Evolutionary conservation across 352 stramenopile genomes (phyloP), one percentile per base, ranked within the genome.

Genomic region (Phytophthora melonis): DNA sequence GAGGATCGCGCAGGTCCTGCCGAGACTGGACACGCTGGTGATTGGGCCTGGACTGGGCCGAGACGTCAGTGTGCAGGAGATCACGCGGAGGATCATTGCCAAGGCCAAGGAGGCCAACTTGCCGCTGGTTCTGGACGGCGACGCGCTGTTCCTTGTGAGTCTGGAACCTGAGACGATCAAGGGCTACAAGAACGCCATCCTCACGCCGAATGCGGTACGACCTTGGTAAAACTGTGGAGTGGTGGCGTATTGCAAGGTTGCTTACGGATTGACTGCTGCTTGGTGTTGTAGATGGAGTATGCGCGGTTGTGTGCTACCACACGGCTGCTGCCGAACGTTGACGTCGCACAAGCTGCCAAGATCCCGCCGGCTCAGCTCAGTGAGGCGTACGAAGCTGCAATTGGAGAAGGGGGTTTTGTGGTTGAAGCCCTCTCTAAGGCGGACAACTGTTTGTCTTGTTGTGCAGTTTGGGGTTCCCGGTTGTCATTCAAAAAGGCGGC

Each of bases 21-120:
- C 84, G 21, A 86, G 90, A 49, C 74, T 97, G 23, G 90, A 97
- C 53, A 68, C 80, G 34, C 72, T 97, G 34, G 77, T 99, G 47
- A 82, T 99, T 60, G 97, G 97, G 0, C 97, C 97, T 5, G 97
- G 98, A 54, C 84, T 99, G 14, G 98, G 97, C 14, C 83, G 97
- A 27, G 91, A 98, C 69, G 72, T 65, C 1, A 78, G 87, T n/a
- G 93, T 99, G 6, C 87, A 98, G 53, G 68, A 90, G n/a, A 83
- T 94, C 25, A 80, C 83, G 14, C 72, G 80, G 34, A 76, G 93
- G 43, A 78, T 99, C 30, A 83, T 97, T 50, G 32, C 50, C 5
- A 77, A 69, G 25, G 96, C 97, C 9, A 87, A 77, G 23, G 75
- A 90, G 32, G 63, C 72, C 2, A 63, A 91, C 2, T 61, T 99